Base-by-base conservation (phyloP, 192 early-diverging fungal genomes). In the Coemansia sp. region DNA sequence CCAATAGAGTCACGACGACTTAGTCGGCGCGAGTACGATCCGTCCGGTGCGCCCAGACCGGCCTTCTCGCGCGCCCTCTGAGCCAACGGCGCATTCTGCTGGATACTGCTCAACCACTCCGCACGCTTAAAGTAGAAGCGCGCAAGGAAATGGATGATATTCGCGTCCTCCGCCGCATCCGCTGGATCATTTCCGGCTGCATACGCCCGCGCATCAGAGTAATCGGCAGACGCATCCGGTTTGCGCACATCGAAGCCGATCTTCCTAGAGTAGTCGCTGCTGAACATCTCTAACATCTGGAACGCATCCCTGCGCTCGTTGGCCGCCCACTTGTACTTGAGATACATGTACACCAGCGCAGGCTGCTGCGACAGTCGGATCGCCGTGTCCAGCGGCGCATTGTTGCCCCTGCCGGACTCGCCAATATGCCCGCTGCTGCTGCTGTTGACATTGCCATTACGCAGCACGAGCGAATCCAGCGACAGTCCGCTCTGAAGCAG, bases 41-140 rank as follows among this genome's bases (percentile, higher is more conserved):
- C 32, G 15, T 61, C 71, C 37, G 37, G 37, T 26, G 9, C 51
- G 19, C 51, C 51, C 6, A 64, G 36, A 1, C 68, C 60, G 5
- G 77, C 72, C 72, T 71, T 74, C 15, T 48, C 48, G 21, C 61
- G 68, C 15, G 72, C 77, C 46, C 70, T 52, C 18, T 65, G 72
- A 0, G 65, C 65, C 65, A 79, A 59, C 18, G 45, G 21, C 36
- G 58, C 62, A 6, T 56, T 67, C 26, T 74, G 72, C 65, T 76
- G 69, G 15, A 81, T 58, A 26, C 63, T 76, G 54, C 61, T 70
- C 19, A 98, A 92, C 97, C 97, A 99, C 79, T 99, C 95, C 41
- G 95, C 97, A 55, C 92, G 87, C 77, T 96, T 95, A 42, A 94
- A 86, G 78, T 97, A 95, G 74, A 97, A 97, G 26, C 92, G 85